Evolutionary conservation across 108 stramenopile genomes (phyloP).

Genomic region (Tribonema minus): DNA sequence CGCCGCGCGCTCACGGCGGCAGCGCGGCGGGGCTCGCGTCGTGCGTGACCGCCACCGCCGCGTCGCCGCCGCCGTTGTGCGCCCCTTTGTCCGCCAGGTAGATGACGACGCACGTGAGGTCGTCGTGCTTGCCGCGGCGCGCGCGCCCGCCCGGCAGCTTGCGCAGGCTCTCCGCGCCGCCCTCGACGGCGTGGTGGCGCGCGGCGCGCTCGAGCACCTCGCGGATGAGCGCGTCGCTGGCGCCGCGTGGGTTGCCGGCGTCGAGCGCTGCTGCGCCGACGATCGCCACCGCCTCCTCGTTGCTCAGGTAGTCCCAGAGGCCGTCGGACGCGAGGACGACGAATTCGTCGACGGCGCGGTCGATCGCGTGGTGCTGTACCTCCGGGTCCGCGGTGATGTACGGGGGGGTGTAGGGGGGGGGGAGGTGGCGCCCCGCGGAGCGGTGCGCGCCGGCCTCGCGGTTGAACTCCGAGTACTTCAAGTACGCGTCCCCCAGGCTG

Average conservation of each 20-base stretch:
- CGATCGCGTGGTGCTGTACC: conserved; percentile 29
- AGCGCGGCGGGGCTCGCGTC: too few species aligned
- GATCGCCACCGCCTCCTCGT: conserved; percentile 52
- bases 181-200: conserved; percentile 40
- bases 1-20: too few species aligned
- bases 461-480: conserved; percentile 66
- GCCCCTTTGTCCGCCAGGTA: too few species aligned
- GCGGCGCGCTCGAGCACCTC: background rate
- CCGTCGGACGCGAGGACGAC: conserved; percentile 57
- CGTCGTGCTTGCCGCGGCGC: conserved; percentile 83
- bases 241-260: background rate
- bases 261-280: conserved; percentile 36
- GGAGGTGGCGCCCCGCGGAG: conserved; percentile 48
- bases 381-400: conserved; percentile 63
- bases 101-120: too few species aligned
- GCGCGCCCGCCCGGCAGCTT: conserved; percentile 52
- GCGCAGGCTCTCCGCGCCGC: background rate
- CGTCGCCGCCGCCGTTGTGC: conserved; percentile 73
- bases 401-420: conserved; percentile 63
- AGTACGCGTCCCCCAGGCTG: conserved; percentile 60
- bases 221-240: conserved; percentile 20
- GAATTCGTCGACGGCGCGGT: conserved; percentile 29
- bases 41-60: conserved; percentile 85
- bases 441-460: conserved; percentile 48
- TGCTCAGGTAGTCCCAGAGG: conserved; percentile 54